Evolutionary conservation across 805 yeast genomes (phyloP).

Genomic region (Kodamaea jinghongensis): DNA sequence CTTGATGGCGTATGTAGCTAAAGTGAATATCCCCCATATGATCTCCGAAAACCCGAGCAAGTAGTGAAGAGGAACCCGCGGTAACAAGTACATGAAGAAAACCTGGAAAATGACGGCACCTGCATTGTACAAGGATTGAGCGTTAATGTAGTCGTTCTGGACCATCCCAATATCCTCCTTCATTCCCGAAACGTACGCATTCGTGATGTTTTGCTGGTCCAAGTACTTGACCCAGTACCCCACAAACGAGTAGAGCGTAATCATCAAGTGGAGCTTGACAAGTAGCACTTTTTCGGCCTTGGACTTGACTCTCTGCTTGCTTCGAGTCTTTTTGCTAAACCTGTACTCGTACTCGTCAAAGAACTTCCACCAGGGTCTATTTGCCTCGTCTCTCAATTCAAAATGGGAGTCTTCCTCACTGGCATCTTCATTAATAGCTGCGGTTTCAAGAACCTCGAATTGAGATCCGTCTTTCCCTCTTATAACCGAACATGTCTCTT

Average conservation of each 20-base stretch:
- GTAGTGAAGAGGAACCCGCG: slow-evolving; percentile 21
- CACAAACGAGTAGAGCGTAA: slow-evolving; percentile 23
- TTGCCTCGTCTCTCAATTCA: slow-evolving; percentile 52
- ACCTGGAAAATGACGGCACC: slow-evolving; percentile 23
- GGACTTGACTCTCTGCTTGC: slow-evolving; percentile 10
- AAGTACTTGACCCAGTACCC: slow-evolving; percentile 26
- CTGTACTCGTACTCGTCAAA: slow-evolving; percentile 38
- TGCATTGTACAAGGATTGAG: slow-evolving; percentile 20
- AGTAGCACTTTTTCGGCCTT: slow-evolving; percentile 28
- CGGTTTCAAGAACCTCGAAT: slow-evolving; percentile 1
- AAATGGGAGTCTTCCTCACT: too few relatives aligned
- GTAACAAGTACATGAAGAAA: slow-evolving; percentile 22
- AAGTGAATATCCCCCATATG: slow-evolving; percentile 20
- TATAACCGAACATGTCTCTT: not conserved
- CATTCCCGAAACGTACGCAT: slow-evolving; percentile 23
- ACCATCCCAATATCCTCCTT: slow-evolving; percentile 18
- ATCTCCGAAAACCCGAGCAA: slow-evolving; percentile 19
- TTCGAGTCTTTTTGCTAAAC: slow-evolving; percentile 7
- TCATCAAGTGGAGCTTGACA: slow-evolving; percentile 39
- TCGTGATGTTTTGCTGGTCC: slow-evolving; percentile 22
- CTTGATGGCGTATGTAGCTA: slow-evolving; percentile 16
- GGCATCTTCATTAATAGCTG: too few relatives aligned
- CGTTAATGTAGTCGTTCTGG: slow-evolving; percentile 22
- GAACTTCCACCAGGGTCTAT: slow-evolving; percentile 48
- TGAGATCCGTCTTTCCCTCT: not conserved